Evolutionary conservation across 2,329 filamentous ascomycete genomes (phyloP).

Genomic region (Phaeophleospora eucalypticola): DNA sequence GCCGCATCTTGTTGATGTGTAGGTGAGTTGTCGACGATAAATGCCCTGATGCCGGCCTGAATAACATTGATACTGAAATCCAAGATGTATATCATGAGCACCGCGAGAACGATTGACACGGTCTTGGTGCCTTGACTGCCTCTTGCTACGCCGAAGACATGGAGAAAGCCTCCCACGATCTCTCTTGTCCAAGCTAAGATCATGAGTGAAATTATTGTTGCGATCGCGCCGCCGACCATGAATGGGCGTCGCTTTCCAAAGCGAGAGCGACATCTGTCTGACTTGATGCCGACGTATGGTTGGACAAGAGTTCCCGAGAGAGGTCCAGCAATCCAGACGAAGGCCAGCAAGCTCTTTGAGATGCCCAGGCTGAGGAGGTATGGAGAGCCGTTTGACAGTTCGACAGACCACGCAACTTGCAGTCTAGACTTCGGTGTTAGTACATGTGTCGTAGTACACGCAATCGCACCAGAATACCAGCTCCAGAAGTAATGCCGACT

Average conservation of each 20-base stretch:
- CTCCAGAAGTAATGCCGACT: conserved; percentile 5
- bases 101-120: conserved; percentile 70
- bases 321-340: conserved; percentile 55
- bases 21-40: conserved; percentile 89
- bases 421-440: conserved; percentile 47
- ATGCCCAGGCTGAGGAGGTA: conserved; percentile 52
- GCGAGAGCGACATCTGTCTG: conserved; percentile 46
- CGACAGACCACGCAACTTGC: conserved; percentile 93
- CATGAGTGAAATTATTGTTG: conserved; percentile 49
- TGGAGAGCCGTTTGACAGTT: conserved; percentile 83
- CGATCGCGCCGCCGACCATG: conserved; percentile 47
- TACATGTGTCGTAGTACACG: neutral
- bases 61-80: conserved; percentile 96
- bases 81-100: conserved; percentile 81
- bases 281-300: conserved; percentile 52
- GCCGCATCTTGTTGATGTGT: conserved; percentile 89
- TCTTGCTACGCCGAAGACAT: conserved; percentile 66
- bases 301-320: conserved; percentile 52
- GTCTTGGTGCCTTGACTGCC: conserved; percentile 61
- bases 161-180: conserved; percentile 60
- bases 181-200: conserved; percentile 49
- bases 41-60: conserved; percentile 85
- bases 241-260: conserved; percentile 52
- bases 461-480: conserved; percentile 1
- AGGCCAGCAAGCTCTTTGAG: conserved; percentile 48